Evolutionary conservation across 148 eudicot species (phyloP), one percentile per base, ranked within the genome.

Genomic region (Cornus florida): DNA sequence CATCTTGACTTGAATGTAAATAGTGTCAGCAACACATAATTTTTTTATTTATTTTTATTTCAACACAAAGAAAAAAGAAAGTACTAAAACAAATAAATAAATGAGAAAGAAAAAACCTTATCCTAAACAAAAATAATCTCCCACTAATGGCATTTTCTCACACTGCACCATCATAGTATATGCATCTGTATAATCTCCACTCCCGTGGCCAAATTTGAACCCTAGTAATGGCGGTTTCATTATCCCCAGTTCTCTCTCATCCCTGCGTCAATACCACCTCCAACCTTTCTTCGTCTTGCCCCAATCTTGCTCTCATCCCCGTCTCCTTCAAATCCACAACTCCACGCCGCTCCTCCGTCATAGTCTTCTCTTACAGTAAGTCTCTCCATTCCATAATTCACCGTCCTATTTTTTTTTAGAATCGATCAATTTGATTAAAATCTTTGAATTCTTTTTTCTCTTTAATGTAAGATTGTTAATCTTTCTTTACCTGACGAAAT

Each of bases 341-440:
- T 70, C 84, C 41, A 59, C 78, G 82, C 70, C 79, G 88, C n/a
- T 79, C 83, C 14, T 67, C 74, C 10, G 7, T 79, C 19, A 78
- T 88, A 74, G 77, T 82, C 73, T 66, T 73, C 39, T 71, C 91
- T 85, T 73, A 46, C 78, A 86, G 94, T 91, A 82, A 41, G 80
- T 69, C 48, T 17, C 74, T 74, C 5, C 38, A 28, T 20, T 78
- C 33, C 20, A 23, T 67, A 13, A 28, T 71, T 62, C 35, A 43
- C 48, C 1, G 1, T 43, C 48, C 10, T 9, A 0, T 39, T 43
- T 9, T 43, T 43, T 7, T 9, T 43, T 5, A 43, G 10, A 43
- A 43, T 43, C 48, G 10, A 2, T 43, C 48, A 43, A 6, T 43
- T 43, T 43, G 12, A 14, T 9, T 66, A 24, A 13, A 50, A 50